Evolutionary conservation across 129 eudicot genomes (phyloP).

Genomic region (Rutidosis leptorrhynchoides): DNA sequence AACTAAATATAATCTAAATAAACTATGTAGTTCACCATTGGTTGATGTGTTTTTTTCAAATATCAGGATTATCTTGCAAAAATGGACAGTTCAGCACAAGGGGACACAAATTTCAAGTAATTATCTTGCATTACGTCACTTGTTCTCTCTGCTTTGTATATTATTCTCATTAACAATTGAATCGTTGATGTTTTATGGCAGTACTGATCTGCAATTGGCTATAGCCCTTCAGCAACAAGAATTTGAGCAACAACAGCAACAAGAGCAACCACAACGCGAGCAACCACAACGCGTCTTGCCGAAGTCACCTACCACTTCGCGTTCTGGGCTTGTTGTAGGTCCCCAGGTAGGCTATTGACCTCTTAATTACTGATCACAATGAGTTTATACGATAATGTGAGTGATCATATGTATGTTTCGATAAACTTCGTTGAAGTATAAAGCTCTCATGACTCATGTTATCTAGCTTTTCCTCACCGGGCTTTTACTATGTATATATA

Average conservation of each 20-base stretch:
- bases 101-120: slow-evolving; percentile 63
- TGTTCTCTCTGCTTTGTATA: background rate
- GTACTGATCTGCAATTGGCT: slow-evolving; percentile 88
- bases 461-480: background rate
- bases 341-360: slow-evolving; percentile 58
- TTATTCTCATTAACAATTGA: background rate
- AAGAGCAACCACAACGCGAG: slow-evolving; percentile 34
- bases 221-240: slow-evolving; percentile 90
- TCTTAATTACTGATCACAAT: slow-evolving; percentile 3
- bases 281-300: slow-evolving; percentile 44
- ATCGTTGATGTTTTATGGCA: slow-evolving; percentile 36
- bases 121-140: background rate
- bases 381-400: background rate
- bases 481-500: too few species aligned
- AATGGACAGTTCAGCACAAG: slow-evolving; percentile 47
- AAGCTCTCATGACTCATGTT: slow-evolving; percentile 19
- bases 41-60: background rate
- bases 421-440: background rate
- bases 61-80: slow-evolving; percentile 79
- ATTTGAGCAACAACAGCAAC: slow-evolving; percentile 55
- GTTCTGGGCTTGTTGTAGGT: slow-evolving; percentile 76
- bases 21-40: background rate
- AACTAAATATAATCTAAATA: slow-evolving; percentile 2
- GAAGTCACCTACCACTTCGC: slow-evolving; percentile 39
- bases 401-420: background rate